phyloP scores from a whole-genome alignment of 2,329 filamentous ascomycete genomes.

The Botrytis porri region DNA sequence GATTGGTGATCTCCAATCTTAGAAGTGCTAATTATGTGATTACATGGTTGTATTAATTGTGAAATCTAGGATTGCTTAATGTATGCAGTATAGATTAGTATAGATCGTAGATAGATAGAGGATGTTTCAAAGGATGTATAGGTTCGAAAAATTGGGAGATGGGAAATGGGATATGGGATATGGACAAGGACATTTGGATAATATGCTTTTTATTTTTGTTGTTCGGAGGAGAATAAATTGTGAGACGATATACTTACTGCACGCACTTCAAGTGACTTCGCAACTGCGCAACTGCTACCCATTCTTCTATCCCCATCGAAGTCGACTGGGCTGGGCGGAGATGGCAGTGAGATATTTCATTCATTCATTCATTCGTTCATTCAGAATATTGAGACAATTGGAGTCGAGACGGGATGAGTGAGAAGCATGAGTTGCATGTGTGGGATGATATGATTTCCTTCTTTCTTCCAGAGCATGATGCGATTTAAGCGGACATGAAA shows the following conservation, averaged over 20 bases:
- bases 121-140: too few relatives aligned
- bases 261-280: not conserved
- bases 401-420: not conserved
- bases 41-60: too few relatives aligned
- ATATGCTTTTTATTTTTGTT: too few relatives aligned
- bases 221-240: too few relatives aligned
- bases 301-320: not conserved
- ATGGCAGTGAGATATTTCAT: not conserved
- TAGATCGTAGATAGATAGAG: too few relatives aligned
- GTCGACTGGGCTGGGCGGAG: not conserved
- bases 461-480: not conserved
- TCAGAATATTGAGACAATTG: not conserved
- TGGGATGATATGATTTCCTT: not conserved
- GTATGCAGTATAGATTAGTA: too few relatives aligned
- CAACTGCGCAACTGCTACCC: too few relatives aligned
- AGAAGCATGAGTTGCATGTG: not conserved
- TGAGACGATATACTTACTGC: not conserved
- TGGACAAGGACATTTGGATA: too few relatives aligned
- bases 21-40: too few relatives aligned
- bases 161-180: not conserved
- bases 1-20: too few relatives aligned
- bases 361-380: accelerated
- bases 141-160: too few relatives aligned
- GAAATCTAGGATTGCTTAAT: too few relatives aligned
- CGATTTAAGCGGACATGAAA: not conserved